Conservation (phyloP, 305 asterid species). For the Withania somnifera region DNA sequence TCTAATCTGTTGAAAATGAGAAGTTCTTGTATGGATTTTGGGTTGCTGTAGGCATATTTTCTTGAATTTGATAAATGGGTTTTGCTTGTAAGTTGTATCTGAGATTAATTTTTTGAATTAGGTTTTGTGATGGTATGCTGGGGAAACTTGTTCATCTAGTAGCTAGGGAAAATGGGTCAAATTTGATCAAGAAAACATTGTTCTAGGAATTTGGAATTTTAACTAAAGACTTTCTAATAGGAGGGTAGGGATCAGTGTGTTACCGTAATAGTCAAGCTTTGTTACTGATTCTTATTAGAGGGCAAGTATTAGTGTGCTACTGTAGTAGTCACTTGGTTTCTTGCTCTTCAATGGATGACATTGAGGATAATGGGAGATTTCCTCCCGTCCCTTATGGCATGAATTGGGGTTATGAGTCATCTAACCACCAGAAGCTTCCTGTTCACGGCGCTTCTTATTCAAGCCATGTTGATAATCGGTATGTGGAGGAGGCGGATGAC, state of each 20-base stretch:
- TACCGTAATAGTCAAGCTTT: too few species aligned
- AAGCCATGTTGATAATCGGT: conserved; percentile 12
- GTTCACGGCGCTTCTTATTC: conserved; percentile 4
- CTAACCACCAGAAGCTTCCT: conserved; percentile 15
- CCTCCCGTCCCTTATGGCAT: conserved; percentile 18
- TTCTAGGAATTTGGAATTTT: background rate
- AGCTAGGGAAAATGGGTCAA: background rate
- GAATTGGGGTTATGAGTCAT: conserved; percentile 17
- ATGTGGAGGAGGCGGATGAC: conserved; percentile 10
- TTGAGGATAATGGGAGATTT: conserved; percentile 36
- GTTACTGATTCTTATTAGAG: too few species aligned
- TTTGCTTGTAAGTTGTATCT: background rate
- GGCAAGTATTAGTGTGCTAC: too few species aligned
- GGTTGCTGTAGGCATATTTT: background rate
- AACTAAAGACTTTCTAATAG: background rate
- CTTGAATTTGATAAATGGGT: background rate
- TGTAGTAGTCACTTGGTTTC: conserved; percentile 12
- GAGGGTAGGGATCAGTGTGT: background rate
- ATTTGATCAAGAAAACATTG: background rate
- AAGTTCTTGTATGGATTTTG: conserved; percentile 1
- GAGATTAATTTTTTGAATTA: background rate
- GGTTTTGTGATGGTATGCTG: background rate
- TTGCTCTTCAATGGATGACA: conserved; percentile 30
- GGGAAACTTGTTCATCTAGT: background rate
- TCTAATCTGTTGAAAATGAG: background rate